These are phyloP conservation scores for Buxus sempervirens DNA, from an alignment of 164 flowering plant genomes.

Conservation along the genomic window DNA sequence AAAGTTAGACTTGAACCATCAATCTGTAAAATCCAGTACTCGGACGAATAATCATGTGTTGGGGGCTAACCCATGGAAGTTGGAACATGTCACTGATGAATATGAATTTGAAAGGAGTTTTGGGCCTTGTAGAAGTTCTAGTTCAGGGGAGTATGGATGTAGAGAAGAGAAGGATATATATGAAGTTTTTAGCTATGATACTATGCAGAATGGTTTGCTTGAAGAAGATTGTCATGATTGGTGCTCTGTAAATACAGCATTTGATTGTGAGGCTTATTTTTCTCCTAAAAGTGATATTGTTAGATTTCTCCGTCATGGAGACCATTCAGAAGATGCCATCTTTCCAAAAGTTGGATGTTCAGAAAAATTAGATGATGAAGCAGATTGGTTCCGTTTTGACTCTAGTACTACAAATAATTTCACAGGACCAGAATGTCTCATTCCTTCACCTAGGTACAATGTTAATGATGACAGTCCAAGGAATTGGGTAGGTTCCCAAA, in stretches of 20 bases:
- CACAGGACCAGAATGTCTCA: slow-evolving; percentile 4
- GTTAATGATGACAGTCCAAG: slow-evolving; percentile 8
- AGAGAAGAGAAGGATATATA: slow-evolving; percentile 18
- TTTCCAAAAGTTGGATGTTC: slow-evolving; percentile 16
- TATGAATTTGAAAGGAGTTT: slow-evolving; percentile 19
- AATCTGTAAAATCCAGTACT: slow-evolving; percentile 20
- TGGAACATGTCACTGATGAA: slow-evolving; percentile 13
- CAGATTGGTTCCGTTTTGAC: slow-evolving; percentile 23
- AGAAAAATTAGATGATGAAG: slow-evolving; percentile 19
- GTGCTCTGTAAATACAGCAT: slow-evolving; percentile 13
- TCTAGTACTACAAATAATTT: slow-evolving; percentile 8
- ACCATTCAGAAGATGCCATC: slow-evolving; percentile 11
- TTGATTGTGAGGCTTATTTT: slow-evolving; percentile 16
- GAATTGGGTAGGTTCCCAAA: slow-evolving; percentile 13
- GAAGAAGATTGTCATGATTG: slow-evolving; percentile 20
- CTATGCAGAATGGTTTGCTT: slow-evolving; percentile 16
- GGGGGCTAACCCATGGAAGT: slow-evolving; percentile 18
- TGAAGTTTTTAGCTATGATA: slow-evolving; percentile 17
- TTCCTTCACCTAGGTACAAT: slow-evolving; percentile 11
- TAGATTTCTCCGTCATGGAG: slow-evolving; percentile 7
- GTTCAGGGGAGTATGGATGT: slow-evolving; percentile 16
- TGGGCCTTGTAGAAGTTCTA: slow-evolving; percentile 14
- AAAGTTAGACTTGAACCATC: slow-evolving; percentile 14
- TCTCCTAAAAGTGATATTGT: slow-evolving; percentile 15
- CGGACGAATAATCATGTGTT: slow-evolving; percentile 16